Percentiles rank a stretch among this genome's conserved stretches.
Evolutionary conservation across 2,329 filamentous ascomycete species (phyloP).

Genomic region (Colletotrichum liriopes): DNA sequence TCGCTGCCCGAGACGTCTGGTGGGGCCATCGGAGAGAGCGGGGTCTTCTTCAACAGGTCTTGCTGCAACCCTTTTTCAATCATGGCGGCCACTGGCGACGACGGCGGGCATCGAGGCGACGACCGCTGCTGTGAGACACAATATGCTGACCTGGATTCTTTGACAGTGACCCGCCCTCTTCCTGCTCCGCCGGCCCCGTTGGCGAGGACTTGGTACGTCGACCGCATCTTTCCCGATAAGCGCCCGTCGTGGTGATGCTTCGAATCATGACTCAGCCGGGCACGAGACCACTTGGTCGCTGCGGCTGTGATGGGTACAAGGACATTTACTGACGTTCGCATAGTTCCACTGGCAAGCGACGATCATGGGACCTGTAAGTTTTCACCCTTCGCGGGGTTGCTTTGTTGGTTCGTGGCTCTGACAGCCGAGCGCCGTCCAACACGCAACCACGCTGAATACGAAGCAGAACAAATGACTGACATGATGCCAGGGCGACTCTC

Average conservation of each 20-base stretch:
- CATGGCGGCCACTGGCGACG: not conserved
- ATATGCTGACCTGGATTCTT: slow-evolving; percentile 50
- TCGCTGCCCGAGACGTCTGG: slow-evolving; percentile 52
- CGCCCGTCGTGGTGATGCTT: slow-evolving; percentile 36
- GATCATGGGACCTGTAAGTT: slow-evolving; percentile 98
- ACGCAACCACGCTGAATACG: not conserved
- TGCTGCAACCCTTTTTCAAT: slow-evolving; percentile 25
- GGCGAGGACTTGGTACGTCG: slow-evolving; percentile 95
- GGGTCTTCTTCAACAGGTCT: slow-evolving; percentile 49
- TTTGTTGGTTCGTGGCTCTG: not conserved
- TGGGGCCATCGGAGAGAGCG: slow-evolving; percentile 56
- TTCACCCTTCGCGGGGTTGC: not conserved
- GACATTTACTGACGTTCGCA: slow-evolving; percentile 34
- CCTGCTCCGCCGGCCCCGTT: slow-evolving; percentile 96
- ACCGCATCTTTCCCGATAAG: slow-evolving; percentile 46
- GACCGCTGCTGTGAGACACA: not conserved
- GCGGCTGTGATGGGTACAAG: not conserved
- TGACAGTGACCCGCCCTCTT: slow-evolving; percentile 94
- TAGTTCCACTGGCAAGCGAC: slow-evolving; percentile 99
- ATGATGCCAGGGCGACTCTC: slow-evolving; percentile 83
- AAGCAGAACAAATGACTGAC: not conserved
- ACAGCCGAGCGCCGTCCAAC: not conserved
- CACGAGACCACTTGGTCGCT: slow-evolving; percentile 44
- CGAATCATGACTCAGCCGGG: slow-evolving; percentile 43
- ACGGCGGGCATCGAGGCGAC: not conserved